phyloP scores from a whole-genome alignment of 768 basidiomycete species.

The Trametes punicea region DNA sequence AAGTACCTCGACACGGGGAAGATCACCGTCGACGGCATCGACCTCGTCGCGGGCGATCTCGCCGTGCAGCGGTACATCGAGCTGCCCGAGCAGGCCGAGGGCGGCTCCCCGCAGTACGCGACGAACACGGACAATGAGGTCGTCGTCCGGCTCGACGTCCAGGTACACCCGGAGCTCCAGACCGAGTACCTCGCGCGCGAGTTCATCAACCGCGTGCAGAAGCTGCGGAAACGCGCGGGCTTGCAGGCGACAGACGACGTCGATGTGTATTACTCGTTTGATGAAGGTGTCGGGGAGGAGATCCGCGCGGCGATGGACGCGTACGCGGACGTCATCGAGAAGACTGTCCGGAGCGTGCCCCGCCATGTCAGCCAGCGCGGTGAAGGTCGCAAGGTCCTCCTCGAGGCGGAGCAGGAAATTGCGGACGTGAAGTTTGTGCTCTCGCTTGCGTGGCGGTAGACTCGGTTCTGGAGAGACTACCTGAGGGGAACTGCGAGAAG shows the following conservation, averaged over 20 bases:
- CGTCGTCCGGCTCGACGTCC: constrained; percentile 88
- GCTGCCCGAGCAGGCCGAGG: constrained; percentile 48
- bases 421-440: constrained; percentile 75
- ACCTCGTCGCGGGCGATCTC: constrained; percentile 87
- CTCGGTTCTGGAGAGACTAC: no score
- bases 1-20: constrained; percentile 69
- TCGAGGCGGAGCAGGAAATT: constrained; percentile 87
- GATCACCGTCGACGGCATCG: constrained; percentile 84
- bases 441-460: constrained; percentile 56
- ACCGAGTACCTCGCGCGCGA: constrained; percentile 88
- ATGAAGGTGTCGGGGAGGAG: constrained; percentile 62
- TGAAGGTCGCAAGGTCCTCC: constrained; percentile 49
- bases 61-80: constrained; percentile 90
- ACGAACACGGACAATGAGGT: constrained; percentile 94
- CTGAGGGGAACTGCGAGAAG: constrained; percentile 7
- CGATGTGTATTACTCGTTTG: constrained; percentile 80
- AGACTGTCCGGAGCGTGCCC: constrained; percentile 73
- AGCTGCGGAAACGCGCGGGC: constrained; percentile 92
- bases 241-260: constrained; percentile 94
- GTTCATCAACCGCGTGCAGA: constrained; percentile 90
- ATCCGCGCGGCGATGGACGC: constrained; percentile 60
- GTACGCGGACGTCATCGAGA: constrained; percentile 66
- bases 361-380: constrained; percentile 52
- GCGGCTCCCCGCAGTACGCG: constrained; percentile 49
- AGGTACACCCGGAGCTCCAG: constrained; percentile 81